Conservation (phyloP, 306 rosid species). For the Casuarina glauca region DNA sequence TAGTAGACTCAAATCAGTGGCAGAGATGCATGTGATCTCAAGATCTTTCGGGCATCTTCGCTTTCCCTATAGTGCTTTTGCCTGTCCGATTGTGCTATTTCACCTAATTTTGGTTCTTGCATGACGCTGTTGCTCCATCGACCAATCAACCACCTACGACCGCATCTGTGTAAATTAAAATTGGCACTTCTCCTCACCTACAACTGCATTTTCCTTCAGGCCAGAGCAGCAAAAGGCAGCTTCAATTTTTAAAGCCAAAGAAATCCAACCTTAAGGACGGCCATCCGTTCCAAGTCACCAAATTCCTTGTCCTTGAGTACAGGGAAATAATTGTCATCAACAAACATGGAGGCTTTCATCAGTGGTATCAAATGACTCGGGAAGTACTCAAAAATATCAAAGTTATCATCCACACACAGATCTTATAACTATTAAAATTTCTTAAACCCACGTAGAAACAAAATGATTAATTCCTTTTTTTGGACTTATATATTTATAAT, state of each 20-base stretch:
- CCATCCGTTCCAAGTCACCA: not conserved
- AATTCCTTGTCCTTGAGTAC: not conserved
- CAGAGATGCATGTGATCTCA: not conserved
- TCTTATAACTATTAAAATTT: no score
- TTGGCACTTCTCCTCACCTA: not conserved
- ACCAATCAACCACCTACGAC: no score
- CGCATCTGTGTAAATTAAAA: not conserved
- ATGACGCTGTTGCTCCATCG: no score
- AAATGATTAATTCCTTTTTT: no score
- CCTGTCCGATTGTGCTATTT: not conserved
- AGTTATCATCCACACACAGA: not conserved
- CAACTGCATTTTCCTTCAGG: not conserved
- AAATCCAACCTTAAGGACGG: not conserved
- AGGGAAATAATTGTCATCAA: not conserved
- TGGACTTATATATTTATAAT: no score
- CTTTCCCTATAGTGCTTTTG: not conserved
- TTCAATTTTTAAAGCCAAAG: no score
- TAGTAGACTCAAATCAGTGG: no score
- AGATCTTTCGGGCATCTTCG: not conserved
- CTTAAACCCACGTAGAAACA: no score
- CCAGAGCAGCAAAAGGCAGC: not conserved
- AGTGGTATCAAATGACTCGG: not conserved
- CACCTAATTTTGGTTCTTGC: not conserved
- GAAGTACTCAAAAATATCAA: not conserved
- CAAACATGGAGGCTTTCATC: not conserved